These are phyloP conservation scores for Hymenochaete sp. DNA, from an alignment of 1,284 basidiomycete species.

Conservation along the genomic window DNA sequence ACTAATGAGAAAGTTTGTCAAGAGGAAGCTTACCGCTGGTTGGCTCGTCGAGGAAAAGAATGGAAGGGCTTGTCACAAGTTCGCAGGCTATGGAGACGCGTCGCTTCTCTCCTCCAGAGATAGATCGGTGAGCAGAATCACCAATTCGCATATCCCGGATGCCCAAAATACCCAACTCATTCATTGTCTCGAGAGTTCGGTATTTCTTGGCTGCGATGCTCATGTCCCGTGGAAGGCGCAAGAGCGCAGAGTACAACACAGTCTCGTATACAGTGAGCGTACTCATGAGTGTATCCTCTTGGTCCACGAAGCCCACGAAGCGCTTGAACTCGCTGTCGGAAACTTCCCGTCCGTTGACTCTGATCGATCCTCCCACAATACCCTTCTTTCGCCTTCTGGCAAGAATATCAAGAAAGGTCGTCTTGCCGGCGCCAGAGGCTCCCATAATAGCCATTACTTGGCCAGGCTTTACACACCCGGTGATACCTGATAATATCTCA, in stretches of 20 bases:
- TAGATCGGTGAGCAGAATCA: conserved; percentile 73
- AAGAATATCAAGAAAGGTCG: conserved; percentile 92
- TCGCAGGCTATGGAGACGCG: conserved; percentile 98
- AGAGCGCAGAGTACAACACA: conserved; percentile 84
- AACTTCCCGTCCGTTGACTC: conserved; percentile 83
- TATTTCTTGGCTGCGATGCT: conserved; percentile 89
- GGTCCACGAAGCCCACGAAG: conserved; percentile 92
- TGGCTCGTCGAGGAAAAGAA: conserved; percentile 94
- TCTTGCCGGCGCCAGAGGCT: conserved; percentile 94
- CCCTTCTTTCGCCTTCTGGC: conserved; percentile 86
- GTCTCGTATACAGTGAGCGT: conserved; percentile 98
- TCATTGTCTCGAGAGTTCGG: conserved; percentile 90
- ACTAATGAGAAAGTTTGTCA: neutral
- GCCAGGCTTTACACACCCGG: conserved; percentile 78
- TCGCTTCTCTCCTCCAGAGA: conserved; percentile 94
- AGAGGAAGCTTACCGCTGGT: conserved; percentile 64
- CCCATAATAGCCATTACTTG: conserved; percentile 94
- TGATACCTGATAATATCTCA: conserved; percentile 70
- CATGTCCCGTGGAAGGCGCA: conserved; percentile 91
- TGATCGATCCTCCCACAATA: conserved; percentile 60
- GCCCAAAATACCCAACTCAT: conserved; percentile 86
- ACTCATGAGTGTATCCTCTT: conserved; percentile 95
- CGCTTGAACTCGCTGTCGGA: conserved; percentile 71
- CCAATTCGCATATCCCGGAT: conserved; percentile 91
- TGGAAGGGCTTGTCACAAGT: conserved; percentile 91